These are phyloP conservation scores for Myxozyma neglecta DNA, from an alignment of 805 yeast species.

Conservation along the genomic window DNA sequence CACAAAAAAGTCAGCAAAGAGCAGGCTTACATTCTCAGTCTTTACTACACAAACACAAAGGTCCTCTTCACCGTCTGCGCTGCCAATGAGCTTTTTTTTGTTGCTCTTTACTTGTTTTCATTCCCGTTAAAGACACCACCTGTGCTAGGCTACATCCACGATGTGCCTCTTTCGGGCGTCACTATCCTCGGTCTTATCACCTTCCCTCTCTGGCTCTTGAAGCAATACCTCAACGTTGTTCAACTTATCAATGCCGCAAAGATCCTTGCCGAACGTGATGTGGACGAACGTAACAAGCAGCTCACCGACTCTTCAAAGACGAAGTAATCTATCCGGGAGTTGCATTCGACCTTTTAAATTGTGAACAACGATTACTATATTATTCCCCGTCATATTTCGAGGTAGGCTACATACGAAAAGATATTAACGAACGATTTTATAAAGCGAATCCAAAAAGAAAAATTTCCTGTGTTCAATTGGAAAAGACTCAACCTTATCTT, in stretches of 20 bases:
- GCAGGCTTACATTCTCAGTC: conserved; percentile 67
- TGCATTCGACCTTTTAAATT: neutral
- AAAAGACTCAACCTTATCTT: too few relatives aligned
- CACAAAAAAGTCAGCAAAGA: conserved; percentile 81
- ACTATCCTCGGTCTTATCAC: conserved; percentile 58
- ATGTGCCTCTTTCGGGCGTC: conserved; percentile 54
- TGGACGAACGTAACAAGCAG: conserved; percentile 47
- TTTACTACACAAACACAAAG: conserved; percentile 79
- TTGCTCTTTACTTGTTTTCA: conserved; percentile 78
- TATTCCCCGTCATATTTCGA: neutral
- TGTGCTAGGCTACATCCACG: conserved; percentile 26
- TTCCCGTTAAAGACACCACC: conserved; percentile 54
- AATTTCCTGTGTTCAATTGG: too few relatives aligned
- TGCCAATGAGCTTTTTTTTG: conserved; percentile 88
- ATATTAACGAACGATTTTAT: neutral
- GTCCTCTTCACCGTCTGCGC: conserved; percentile 89
- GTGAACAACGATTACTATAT: neutral
- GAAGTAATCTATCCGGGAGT: neutral
- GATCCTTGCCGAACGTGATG: conserved; percentile 75
- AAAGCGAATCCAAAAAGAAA: too few relatives aligned
- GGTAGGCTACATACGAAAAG: neutral
- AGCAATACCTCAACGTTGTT: conserved; percentile 84
- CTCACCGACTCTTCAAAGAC: conserved; percentile 5
- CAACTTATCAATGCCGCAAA: conserved; percentile 86
- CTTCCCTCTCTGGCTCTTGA: conserved; percentile 85